These are phyloP conservation scores for Coemansia sp. DNA, from an alignment of 192 early-diverging fungal species.

Conservation along the genomic window DNA sequence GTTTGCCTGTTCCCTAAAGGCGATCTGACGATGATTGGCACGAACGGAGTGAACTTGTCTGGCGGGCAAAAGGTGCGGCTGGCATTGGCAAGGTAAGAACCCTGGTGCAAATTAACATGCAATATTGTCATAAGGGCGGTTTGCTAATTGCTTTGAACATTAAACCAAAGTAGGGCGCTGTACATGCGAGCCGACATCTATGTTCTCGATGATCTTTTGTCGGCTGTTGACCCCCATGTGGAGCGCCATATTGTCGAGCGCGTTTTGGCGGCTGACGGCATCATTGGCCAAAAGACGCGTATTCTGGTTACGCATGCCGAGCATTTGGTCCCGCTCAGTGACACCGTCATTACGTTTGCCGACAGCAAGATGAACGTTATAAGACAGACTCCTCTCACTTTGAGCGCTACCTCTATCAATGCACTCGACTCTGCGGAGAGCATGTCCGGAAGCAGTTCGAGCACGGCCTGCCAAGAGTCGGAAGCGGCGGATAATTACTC, in stretches of 20 bases:
- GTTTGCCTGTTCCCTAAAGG: conserved; percentile 17
- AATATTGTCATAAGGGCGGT: neutral
- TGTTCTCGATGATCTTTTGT: conserved; percentile 68
- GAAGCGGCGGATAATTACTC: neutral
- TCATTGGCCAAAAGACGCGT: conserved; percentile 39
- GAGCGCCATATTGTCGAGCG: conserved; percentile 57
- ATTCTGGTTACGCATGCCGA: conserved; percentile 59
- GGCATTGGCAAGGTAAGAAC: conserved; percentile 54
- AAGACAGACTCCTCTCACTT: conserved; percentile 10
- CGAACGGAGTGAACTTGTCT: conserved; percentile 56
- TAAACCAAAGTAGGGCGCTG: conserved; percentile 49
- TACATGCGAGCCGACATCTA: conserved; percentile 63
- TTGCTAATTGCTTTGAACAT: neutral
- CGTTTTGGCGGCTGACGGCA: conserved; percentile 35
- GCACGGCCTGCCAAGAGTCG: neutral
- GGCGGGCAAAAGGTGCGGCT: conserved; percentile 67
- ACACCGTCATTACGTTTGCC: conserved; percentile 19
- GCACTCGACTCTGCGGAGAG: neutral
- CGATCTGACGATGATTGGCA: conserved; percentile 58
- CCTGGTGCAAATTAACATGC: neutral
- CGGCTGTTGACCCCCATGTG: conserved; percentile 66
- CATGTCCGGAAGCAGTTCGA: neutral
- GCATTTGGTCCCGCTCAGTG: conserved; percentile 27
- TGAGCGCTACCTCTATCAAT: neutral
- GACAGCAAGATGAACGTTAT: conserved; percentile 7